Conservation (phyloP, 2,329 filamentous ascomycete genomes). For the Clathrospora elynae region DNA sequence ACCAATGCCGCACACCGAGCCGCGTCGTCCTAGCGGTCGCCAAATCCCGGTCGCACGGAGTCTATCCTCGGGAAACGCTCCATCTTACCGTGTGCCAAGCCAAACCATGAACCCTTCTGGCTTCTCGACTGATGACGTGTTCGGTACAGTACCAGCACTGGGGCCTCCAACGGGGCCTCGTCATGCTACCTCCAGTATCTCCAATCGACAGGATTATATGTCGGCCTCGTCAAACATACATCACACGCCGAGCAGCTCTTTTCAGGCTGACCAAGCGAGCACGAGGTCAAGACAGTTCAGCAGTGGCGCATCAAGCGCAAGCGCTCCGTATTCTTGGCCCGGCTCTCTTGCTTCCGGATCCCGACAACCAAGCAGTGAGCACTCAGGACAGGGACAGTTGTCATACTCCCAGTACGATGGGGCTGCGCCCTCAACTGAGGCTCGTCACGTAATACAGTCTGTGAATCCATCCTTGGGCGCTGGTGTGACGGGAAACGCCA, state of each 20-base stretch:
- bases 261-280: neutral
- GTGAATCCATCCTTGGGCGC: neutral
- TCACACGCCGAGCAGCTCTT: neutral
- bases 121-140: conserved; percentile 21
- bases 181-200: neutral
- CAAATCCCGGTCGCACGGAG: conserved; percentile 20
- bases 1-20: conserved; percentile 27
- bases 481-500: neutral
- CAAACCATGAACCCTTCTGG: conserved; percentile 3
- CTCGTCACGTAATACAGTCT: neutral
- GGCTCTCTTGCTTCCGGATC: conserved; percentile 33
- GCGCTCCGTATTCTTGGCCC: conserved; percentile 41
- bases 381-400: conserved; percentile 17
- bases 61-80: conserved; percentile 32
- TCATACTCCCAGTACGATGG: conserved; percentile 32
- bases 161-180: neutral
- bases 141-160: conserved; percentile 13
- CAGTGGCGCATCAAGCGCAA: conserved; percentile 37
- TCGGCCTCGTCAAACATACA: neutral
- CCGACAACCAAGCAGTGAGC: conserved; percentile 31
- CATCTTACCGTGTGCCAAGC: conserved; percentile 12
- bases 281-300: conserved; percentile 16
- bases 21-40: conserved; percentile 19
- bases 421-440: conserved; percentile 16
- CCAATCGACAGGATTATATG: neutral